Evolutionary conservation across 257 asterid species (phyloP).

Genomic region (Ilex asprella): DNA sequence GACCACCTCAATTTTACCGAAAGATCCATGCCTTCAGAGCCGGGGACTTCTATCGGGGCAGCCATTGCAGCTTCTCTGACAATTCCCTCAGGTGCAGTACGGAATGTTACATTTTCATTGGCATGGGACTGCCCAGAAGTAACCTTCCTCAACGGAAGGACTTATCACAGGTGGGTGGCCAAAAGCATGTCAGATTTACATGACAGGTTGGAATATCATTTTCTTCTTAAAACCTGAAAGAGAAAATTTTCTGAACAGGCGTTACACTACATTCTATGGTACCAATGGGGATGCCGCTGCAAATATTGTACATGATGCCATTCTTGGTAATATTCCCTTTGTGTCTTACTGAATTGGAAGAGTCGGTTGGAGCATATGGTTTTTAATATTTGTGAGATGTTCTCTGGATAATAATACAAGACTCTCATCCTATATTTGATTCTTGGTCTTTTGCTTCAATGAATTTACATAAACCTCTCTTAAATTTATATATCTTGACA

Average conservation of each 20-base stretch:
- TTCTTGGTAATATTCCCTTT: slow-evolving; percentile 48
- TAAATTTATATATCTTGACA: no score
- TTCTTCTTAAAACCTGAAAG: slow-evolving; percentile 17
- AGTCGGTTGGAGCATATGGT: no score
- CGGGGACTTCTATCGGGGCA: slow-evolving; percentile 75
- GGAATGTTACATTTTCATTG: slow-evolving; percentile 66
- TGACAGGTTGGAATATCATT: slow-evolving; percentile 9
- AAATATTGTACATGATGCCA: slow-evolving; percentile 75
- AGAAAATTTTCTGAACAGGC: slow-evolving; percentile 46
- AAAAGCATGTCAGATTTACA: slow-evolving; percentile 12
- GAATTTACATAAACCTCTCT: no score
- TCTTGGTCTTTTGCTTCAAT: no score
- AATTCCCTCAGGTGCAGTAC: slow-evolving; percentile 55
- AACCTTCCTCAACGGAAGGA: slow-evolving; percentile 68
- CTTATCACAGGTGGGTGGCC: slow-evolving; percentile 69
- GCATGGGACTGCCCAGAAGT: slow-evolving; percentile 96
- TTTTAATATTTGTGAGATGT: no score
- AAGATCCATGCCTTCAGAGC: slow-evolving; percentile 69
- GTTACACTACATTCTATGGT: slow-evolving; percentile 80
- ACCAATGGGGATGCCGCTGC: slow-evolving; percentile 61
- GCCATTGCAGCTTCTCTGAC: slow-evolving; percentile 86
- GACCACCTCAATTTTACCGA: slow-evolving; percentile 64
- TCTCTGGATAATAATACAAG: no score
- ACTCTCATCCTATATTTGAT: no score
- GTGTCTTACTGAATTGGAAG: not conserved